These are phyloP conservation scores for Pleurostoma richardsiae DNA, from an alignment of 2,329 filamentous ascomycete species.

Conservation along the genomic window DNA sequence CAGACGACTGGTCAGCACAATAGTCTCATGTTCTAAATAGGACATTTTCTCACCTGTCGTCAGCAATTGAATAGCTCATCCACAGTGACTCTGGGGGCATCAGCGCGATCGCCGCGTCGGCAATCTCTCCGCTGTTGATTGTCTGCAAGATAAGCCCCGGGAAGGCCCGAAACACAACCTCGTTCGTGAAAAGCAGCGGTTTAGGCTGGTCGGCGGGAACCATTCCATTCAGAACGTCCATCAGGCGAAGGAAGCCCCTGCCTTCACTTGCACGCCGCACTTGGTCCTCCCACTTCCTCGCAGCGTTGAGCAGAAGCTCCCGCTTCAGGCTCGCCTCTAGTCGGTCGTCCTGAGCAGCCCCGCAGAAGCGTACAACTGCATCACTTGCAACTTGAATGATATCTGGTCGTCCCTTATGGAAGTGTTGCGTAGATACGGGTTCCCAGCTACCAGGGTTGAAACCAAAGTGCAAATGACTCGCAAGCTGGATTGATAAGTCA, in stretches of 20 bases:
- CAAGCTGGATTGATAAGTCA: slow-evolving; percentile 13
- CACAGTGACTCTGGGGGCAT: slow-evolving; percentile 3
- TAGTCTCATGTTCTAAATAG: too few species aligned
- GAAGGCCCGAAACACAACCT: slow-evolving; percentile 4
- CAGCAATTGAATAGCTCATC: slow-evolving; percentile 6
- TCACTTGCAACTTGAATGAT: slow-evolving; percentile 11
- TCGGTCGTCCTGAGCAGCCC: neutral
- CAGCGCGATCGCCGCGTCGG: slow-evolving; percentile 2
- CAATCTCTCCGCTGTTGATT: slow-evolving; percentile 5
- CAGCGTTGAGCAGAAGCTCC: slow-evolving; percentile 1
- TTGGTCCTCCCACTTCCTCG: slow-evolving; percentile 2
- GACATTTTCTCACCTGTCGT: neutral
- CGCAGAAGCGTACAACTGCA: slow-evolving; percentile 11
- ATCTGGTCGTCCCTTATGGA: slow-evolving; percentile 14
- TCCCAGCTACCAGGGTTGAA: slow-evolving; percentile 13
- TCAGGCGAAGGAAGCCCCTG: slow-evolving; percentile 4
- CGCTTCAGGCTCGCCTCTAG: neutral
- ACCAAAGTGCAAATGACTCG: slow-evolving; percentile 14
- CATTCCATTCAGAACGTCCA: slow-evolving; percentile 6
- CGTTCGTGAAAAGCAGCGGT: slow-evolving; percentile 5
- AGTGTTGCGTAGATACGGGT: slow-evolving; percentile 13
- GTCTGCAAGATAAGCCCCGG: slow-evolving; percentile 5
- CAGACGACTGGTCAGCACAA: too few species aligned
- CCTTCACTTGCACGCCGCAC: slow-evolving; percentile 3
- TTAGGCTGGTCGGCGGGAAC: neutral